These are phyloP conservation scores for Dictyostelium brefeldianum DNA, from an alignment of 78 protist species.

Conservation along the genomic window DNA sequence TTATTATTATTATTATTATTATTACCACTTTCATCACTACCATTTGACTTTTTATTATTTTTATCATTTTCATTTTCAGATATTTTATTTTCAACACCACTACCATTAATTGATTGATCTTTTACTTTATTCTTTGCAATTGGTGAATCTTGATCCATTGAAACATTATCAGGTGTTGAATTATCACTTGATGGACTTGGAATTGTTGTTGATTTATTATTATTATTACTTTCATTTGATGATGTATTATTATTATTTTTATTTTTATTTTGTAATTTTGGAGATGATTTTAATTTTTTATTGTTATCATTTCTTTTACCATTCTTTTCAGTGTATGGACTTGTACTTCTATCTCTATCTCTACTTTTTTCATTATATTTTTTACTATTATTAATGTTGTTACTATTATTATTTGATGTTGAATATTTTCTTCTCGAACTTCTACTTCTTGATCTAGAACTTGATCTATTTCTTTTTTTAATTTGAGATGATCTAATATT, in stretches of 20 bases:
- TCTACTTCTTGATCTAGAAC: not conserved
- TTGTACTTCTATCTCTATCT: not conserved
- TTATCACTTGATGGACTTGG: slow-evolving; percentile 2
- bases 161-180: not conserved
- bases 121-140: not conserved
- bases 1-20: not conserved
- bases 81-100: not conserved
- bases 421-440: not conserved
- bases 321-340: slow-evolving; percentile 2
- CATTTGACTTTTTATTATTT: not conserved
- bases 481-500: too few species aligned
- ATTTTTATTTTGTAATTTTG: not conserved
- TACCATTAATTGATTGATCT: not conserved
- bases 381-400: not conserved
- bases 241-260: not conserved
- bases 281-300: not conserved
- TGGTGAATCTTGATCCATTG: not conserved
- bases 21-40: not conserved
- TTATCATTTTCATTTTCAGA: not conserved
- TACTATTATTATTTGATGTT: not conserved
- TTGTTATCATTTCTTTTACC: not conserved
- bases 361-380: not conserved
- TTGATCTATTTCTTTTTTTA: not conserved
- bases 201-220: not conserved
- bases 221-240: not conserved